Base-by-base conservation (phyloP, 495 filamentous ascomycete species). In the Hypomontagnella monticulosa region DNA sequence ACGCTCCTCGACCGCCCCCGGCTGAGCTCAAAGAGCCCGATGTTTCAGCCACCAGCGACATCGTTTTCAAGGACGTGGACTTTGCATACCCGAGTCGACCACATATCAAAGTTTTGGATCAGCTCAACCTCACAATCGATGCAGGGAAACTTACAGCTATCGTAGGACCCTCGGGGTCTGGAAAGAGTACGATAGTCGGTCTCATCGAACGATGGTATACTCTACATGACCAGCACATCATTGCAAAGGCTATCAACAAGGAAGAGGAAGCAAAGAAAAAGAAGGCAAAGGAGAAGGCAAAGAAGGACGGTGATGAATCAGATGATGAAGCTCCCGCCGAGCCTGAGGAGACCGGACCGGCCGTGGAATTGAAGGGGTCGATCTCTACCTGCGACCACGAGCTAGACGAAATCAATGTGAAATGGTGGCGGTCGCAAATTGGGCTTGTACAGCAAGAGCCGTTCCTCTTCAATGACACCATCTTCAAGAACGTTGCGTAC, bases 181-280 rank as follows among this genome's bases (percentile, higher is more conserved):
- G 94, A 34, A 99, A 99, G 78, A 93, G 89, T 64, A 97, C 93
- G 0, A 91, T 97, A 14, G 89, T 97, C 20, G 93, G 92, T 0
- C 79, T 99, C 6, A 85, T 98, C 37, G 93, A 97, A 71, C 86
- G 94, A 1, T 98, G 97, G 83, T 99, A 99, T 70, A 86, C 92
- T 30, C 89, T 96, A 34, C 70, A 76, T 15, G 76, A 81, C 32
- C 80, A 83, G 65, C 72, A 80, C 48, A 67, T 79, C 30, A 81
- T 83, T n/a, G 78, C 76, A 4, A 79, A 81, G 71, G 73, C 80
- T 4, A 74, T 81, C 33, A 78, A 76, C 37, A 77, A 80, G 63
- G 76, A 82, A 42, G 65, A 74, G 61, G 71, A 75, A 32, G 23
- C 23, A 6, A 81, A 80, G 65, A 63, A 76, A 41, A 67, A 77